Evolutionary conservation across 2,329 filamentous ascomycete species (phyloP).

Genomic region (Ophiostoma sp.): DNA sequence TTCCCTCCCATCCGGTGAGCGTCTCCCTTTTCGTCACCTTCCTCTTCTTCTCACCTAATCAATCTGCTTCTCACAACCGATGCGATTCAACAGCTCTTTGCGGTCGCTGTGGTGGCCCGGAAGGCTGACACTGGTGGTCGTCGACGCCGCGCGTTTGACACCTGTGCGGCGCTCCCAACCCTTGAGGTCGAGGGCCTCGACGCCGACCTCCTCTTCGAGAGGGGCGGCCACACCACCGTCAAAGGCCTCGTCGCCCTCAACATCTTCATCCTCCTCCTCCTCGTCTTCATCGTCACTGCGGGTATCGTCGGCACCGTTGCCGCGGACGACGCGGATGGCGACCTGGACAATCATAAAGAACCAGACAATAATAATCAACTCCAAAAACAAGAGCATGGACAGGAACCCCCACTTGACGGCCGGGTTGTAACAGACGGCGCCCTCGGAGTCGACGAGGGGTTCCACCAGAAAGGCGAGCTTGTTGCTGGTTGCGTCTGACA

Average conservation of each 20-base stretch:
- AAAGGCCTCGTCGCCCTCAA: slow-evolving; percentile 59
- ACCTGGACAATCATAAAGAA: slow-evolving; percentile 86
- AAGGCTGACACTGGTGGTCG: slow-evolving; percentile 63
- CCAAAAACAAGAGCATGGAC: slow-evolving; percentile 71
- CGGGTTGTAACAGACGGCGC: slow-evolving; percentile 76
- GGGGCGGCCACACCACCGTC: slow-evolving; percentile 56
- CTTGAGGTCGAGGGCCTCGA: slow-evolving; percentile 68
- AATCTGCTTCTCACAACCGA: slow-evolving; percentile 78
- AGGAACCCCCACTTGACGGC: slow-evolving; percentile 77
- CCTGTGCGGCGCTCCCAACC: slow-evolving; percentile 60
- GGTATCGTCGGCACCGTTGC: slow-evolving; percentile 76
- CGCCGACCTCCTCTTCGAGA: slow-evolving; percentile 73
- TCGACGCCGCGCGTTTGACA: slow-evolving; percentile 52
- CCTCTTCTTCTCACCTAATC: slow-evolving; percentile 39
- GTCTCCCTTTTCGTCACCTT: background rate
- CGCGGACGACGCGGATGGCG: slow-evolving; percentile 74
- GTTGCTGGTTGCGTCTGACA: slow-evolving; percentile 34
- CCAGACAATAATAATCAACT: slow-evolving; percentile 79
- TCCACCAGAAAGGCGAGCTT: slow-evolving; percentile 66
- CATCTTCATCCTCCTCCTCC: slow-evolving; percentile 53
- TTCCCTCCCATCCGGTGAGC: background rate
- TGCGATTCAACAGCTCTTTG: slow-evolving; percentile 78
- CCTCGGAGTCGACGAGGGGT: slow-evolving; percentile 70
- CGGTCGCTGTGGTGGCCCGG: slow-evolving; percentile 71
- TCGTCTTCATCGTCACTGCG: slow-evolving; percentile 79